phyloP scores from a whole-genome alignment of 2,329 filamentous ascomycete species.

The Aspergillus fumigatiaffinis region DNA sequence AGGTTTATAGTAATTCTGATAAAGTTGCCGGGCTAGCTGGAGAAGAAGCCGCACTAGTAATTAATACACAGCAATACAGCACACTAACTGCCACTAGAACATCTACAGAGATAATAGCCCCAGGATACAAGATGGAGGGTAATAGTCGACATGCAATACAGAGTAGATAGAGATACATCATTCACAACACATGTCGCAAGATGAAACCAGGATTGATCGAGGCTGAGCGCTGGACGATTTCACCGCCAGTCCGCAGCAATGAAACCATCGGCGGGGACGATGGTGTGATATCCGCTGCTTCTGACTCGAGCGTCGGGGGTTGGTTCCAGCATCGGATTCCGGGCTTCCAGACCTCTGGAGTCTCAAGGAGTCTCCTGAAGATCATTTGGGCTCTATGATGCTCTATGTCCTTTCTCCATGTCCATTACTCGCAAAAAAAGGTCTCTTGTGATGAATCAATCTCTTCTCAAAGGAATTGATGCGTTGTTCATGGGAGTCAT shows the following conservation, averaged over 20 bases:
- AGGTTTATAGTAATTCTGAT: not conserved
- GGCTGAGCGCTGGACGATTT: slow-evolving; percentile 5
- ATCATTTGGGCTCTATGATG: not conserved
- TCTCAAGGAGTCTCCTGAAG: not conserved
- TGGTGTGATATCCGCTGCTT: slow-evolving; percentile 19
- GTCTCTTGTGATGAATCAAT: not conserved
- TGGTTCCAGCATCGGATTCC: not conserved
- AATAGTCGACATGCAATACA: not conserved
- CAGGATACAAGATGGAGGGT: not conserved
- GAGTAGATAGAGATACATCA: not conserved
- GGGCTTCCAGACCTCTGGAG: not conserved
- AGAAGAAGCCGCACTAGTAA: not conserved
- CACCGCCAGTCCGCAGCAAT: slow-evolving; percentile 14
- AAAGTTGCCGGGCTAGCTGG: not conserved
- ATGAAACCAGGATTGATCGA: not conserved
- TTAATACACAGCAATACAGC: not conserved
- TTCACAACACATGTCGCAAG: not conserved
- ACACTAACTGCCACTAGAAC: not conserved
- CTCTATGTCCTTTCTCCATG: not conserved
- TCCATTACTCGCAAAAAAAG: not conserved
- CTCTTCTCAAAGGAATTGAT: not conserved
- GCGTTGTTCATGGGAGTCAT: not conserved
- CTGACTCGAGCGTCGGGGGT: not conserved
- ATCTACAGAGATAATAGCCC: not conserved
- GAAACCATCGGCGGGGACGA: slow-evolving; percentile 20